phyloP scores from a whole-genome alignment of 768 basidiomycete species.

The Phanerodontia chrysosporium region DNA sequence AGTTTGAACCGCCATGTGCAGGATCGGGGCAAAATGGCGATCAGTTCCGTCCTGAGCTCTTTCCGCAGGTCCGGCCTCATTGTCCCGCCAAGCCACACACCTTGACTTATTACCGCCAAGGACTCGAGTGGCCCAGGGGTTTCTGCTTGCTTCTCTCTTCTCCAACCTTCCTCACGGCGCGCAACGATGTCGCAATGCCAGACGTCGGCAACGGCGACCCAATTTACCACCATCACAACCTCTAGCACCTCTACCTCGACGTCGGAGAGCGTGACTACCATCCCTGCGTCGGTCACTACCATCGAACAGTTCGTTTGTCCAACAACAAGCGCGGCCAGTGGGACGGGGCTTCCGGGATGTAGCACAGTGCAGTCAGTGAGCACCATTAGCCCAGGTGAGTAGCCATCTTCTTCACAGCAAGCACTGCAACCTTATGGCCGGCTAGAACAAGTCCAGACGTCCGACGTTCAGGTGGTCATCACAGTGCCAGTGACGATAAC shows the following conservation, averaged over 20 bases:
- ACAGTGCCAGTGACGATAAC: constrained; percentile 16
- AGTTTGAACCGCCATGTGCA: not conserved
- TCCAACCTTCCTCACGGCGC: not conserved
- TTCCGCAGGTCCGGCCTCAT: not conserved
- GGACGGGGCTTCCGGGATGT: not conserved
- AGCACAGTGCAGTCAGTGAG: constrained; percentile 12
- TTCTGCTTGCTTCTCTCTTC: not conserved
- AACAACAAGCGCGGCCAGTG: constrained; percentile 4
- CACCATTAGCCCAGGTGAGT: constrained; percentile 15
- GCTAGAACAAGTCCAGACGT: constrained; percentile 9
- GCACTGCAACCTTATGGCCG: not conserved
- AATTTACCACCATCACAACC: constrained; percentile 18
- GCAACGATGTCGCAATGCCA: constrained; percentile 11
- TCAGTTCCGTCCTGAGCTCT: not conserved
- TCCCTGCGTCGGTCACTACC: constrained; percentile 14
- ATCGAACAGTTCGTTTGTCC: constrained; percentile 9
- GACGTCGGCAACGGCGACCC: constrained; percentile 16
- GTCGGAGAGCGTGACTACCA: constrained; percentile 13
- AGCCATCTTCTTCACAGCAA: no score
- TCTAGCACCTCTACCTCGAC: constrained; percentile 16
- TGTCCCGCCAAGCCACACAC: not conserved
- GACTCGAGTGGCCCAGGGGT: not conserved
- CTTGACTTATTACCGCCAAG: constrained; percentile 2
- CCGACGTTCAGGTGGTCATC: constrained; percentile 12
- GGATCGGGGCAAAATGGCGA: not conserved